phyloP scores from a whole-genome alignment of 192 early-diverging fungal species.

The Entomortierella lignicola region DNA sequence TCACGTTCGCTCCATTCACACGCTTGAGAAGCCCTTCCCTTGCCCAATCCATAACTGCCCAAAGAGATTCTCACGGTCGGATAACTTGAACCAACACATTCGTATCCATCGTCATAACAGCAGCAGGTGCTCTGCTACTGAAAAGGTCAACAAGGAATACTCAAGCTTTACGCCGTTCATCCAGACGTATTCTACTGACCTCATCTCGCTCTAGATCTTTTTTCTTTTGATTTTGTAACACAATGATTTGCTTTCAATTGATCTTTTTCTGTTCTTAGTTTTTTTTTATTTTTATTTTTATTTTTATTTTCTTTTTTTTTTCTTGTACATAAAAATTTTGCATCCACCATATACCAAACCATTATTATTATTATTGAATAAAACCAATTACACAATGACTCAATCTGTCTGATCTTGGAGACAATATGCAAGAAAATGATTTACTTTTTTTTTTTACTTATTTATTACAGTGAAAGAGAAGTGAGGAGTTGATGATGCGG shows the following conservation, averaged over 20 bases:
- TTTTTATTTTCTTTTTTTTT: background rate
- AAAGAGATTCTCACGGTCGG: slow-evolving; percentile 66
- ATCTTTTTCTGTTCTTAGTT: background rate
- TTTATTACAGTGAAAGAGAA: background rate
- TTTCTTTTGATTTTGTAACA: background rate
- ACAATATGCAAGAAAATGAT: background rate
- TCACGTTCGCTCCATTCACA: slow-evolving; percentile 70
- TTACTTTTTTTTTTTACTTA: background rate
- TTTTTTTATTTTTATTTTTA: slow-evolving; percentile 4
- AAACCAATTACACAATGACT: background rate
- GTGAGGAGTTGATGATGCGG: background rate
- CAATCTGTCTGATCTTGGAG: background rate
- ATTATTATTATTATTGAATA: too few relatives aligned
- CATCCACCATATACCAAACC: background rate
- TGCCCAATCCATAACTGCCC: slow-evolving; percentile 64
- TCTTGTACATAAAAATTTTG: slow-evolving; percentile 10
- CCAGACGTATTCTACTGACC: slow-evolving; percentile 37
- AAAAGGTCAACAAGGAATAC: slow-evolving; percentile 36
- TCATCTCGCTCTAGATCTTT: slow-evolving; percentile 28
- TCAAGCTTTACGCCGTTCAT: slow-evolving; percentile 56
- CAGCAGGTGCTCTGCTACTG: slow-evolving; percentile 28
- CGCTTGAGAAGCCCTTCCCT: slow-evolving; percentile 65
- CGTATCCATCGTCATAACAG: slow-evolving; percentile 60
- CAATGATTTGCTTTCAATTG: too few relatives aligned
- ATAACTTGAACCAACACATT: slow-evolving; percentile 68